These are phyloP conservation scores for Penicillium sp. DNA, from an alignment of 2,329 filamentous ascomycete genomes.

Conservation along the genomic window DNA sequence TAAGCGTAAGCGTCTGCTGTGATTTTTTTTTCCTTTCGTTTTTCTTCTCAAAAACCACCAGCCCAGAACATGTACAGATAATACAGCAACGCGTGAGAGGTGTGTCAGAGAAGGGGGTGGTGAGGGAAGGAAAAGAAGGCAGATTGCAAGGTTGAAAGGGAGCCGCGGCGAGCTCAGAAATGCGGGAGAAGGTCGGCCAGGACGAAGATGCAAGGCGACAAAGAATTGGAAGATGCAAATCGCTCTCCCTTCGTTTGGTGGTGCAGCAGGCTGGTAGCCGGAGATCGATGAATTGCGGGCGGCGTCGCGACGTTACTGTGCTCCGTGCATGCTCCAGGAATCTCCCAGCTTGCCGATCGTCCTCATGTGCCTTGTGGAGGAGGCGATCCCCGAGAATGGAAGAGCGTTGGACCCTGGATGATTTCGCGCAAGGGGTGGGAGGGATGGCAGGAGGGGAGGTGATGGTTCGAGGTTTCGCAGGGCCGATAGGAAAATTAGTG, in stretches of 20 bases:
- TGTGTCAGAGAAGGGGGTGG: too few species aligned
- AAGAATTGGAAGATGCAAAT: conserved; percentile 27
- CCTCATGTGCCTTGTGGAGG: conserved; percentile 36
- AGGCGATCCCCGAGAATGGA: conserved; percentile 28
- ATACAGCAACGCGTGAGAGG: conserved; percentile 30
- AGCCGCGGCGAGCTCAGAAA: conserved; percentile 21
- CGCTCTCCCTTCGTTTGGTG: conserved; percentile 36
- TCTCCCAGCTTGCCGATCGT: conserved; percentile 37
- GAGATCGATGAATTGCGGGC: conserved; percentile 27
- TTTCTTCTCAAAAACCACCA: conserved; percentile 23
- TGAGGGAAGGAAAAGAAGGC: conserved; percentile 25
- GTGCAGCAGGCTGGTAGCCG: conserved; percentile 29
- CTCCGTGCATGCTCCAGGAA: conserved; percentile 45
- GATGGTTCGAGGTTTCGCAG: conserved; percentile 5
- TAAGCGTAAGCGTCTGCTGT: too few species aligned
- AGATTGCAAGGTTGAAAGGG: conserved; percentile 12
- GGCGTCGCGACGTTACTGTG: conserved; percentile 38
- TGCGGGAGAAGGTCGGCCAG: conserved; percentile 23
- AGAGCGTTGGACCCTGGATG: conserved; percentile 30
- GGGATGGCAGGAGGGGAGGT: conserved; percentile 15
- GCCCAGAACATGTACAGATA: conserved; percentile 32
- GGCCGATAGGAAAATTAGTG: conserved; percentile 23
- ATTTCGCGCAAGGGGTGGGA: conserved; percentile 33
- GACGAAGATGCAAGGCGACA: conserved; percentile 35
- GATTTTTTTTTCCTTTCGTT: conserved; percentile 11